A percentile compares a stretch with the other conserved stretches of the same genome.
Evolutionary conservation across 768 basidiomycete genomes (phyloP).

Genomic region (Coprinellus micaceus): DNA sequence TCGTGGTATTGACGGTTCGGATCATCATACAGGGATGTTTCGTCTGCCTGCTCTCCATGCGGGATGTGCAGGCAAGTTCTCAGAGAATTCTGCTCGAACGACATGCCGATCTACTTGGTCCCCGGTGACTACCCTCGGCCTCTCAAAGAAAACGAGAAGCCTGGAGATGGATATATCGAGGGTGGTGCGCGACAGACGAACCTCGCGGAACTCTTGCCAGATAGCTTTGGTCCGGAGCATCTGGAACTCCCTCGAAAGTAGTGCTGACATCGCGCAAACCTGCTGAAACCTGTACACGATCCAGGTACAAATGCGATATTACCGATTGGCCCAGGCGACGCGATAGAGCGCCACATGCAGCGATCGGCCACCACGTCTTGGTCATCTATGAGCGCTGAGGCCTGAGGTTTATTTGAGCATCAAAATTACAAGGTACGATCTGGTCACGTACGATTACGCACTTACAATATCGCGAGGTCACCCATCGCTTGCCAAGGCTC

Average conservation of each 20-base stretch:
- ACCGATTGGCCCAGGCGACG: too few species aligned
- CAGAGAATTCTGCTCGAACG: conserved; percentile 75
- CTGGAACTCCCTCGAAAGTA: conserved; percentile 45
- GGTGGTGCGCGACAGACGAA: conserved; percentile 62
- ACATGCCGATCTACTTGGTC: conserved; percentile 71
- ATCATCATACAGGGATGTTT: conserved; percentile 75
- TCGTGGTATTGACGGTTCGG: too few species aligned
- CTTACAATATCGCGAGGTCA: too few species aligned
- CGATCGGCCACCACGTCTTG: too few species aligned
- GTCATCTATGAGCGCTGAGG: too few species aligned
- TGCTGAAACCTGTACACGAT: neutral
- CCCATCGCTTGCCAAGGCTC: too few species aligned
- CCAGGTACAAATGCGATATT: neutral
- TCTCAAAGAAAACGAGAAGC: conserved; percentile 28
- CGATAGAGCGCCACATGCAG: too few species aligned
- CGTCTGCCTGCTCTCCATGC: conserved; percentile 72
- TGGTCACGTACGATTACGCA: too few species aligned
- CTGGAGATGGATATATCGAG: conserved; percentile 39
- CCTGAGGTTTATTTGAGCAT: too few species aligned
- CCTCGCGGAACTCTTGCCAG: conserved; percentile 70
- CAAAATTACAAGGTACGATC: too few species aligned
- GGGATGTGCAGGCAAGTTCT: conserved; percentile 92
- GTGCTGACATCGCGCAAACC: neutral
- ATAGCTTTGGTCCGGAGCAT: conserved; percentile 89
- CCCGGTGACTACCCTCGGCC: conserved; percentile 57